Conservation (phyloP, 2,329 filamentous ascomycete genomes). For the Xylaria polymorpha region DNA sequence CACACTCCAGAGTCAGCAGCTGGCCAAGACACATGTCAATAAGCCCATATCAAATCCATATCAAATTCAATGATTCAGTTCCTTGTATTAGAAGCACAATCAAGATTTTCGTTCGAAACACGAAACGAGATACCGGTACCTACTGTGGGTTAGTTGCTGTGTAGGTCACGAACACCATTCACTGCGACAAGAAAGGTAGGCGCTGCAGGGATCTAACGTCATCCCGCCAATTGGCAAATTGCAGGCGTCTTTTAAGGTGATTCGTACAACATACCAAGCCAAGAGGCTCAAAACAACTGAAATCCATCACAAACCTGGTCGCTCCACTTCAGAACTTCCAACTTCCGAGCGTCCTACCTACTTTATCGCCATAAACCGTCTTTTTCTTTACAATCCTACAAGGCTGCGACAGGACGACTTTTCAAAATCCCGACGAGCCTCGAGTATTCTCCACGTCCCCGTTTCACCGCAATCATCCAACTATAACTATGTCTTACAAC, state of each 20-base stretch:
- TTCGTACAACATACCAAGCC: slow-evolving; percentile 7
- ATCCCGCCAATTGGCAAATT: slow-evolving; percentile 25
- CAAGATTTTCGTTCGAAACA: neutral
- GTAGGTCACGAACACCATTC: neutral
- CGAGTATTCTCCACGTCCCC: neutral
- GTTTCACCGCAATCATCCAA: slow-evolving; percentile 25
- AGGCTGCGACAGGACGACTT: neutral
- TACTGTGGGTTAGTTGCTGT: neutral
- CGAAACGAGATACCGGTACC: neutral
- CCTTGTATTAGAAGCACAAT: neutral
- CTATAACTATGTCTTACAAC: slow-evolving; percentile 73
- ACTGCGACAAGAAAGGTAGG: neutral
- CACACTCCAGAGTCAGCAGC: no score
- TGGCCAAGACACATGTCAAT: neutral
- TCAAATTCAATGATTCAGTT: neutral
- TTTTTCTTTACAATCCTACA: neutral
- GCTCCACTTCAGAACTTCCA: slow-evolving; percentile 27
- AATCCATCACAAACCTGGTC: slow-evolving; percentile 14
- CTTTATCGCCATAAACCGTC: neutral
- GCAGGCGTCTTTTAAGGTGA: neutral
- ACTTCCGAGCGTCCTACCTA: slow-evolving; percentile 4
- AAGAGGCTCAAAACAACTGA: slow-evolving; percentile 23
- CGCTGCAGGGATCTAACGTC: slow-evolving; percentile 26
- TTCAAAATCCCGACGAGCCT: neutral
- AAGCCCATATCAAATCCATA: neutral